Base-by-base conservation (phyloP, 2,329 filamentous ascomycete species). In the Colletotrichum phormii region DNA sequence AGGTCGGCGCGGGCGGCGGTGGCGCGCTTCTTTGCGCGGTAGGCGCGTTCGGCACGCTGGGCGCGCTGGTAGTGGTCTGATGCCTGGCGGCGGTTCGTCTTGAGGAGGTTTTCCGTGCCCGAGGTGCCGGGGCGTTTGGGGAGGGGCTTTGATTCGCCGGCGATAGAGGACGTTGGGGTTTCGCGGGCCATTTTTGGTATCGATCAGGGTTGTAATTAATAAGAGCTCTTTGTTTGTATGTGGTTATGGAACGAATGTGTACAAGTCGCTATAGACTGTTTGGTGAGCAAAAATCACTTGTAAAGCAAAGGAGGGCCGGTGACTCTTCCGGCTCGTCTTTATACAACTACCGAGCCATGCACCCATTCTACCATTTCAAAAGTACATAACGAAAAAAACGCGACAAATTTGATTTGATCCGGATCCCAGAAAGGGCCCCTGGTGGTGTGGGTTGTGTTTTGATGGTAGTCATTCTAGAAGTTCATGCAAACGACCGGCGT, bases 91-190 rank as follows among this genome's bases (percentile, higher is more conserved):
- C 82, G 81, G 67, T 80, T 82, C 64, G 80, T 81, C 58, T 80
- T 79, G 54, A 86, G 82, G 37, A 84, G 77, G 74, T 81, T 81
- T 75, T 85, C 82, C 22, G 85, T 87, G 67, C 82, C 83, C 0
- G 84, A 83, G 15, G 85, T 85, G 70, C 83, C 82, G 5, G 84
- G 83, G 24, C 85, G 80, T n/a, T 64, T 74, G 5, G 77, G 77
- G n/a, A 79, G 76, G 2, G 79, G 77, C 70, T 79, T 79, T 9
- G 76, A 74, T 33, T 71, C 53, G 51, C 61, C 54, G 29, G 55
- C 51, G 42, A 64, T 51, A 55, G 35, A 29, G 72, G 61, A 37
- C 42, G 64, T 65, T 22, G 70, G 64, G 33, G 75, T 74, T 31
- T 66, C 64, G 42, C 69, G 68, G 31, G 74, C 74, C 74, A 76